Conservation (phyloP, 495 filamentous ascomycete species). For the Astrothelium subdiscretum region DNA sequence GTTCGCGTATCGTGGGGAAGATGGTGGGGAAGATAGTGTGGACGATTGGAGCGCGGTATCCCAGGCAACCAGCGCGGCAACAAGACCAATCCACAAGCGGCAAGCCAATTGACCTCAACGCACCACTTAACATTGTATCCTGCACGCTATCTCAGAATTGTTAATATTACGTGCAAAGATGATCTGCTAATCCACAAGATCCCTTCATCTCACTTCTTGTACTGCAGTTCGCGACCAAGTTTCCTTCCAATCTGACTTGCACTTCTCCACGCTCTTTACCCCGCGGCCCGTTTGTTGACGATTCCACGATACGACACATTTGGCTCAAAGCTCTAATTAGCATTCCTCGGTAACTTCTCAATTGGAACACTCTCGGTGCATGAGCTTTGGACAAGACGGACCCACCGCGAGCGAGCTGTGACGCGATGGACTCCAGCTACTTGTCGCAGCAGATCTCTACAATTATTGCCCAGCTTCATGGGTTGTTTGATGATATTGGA, state of each 20-base stretch:
- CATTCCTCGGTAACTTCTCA: not conserved
- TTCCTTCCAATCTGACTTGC: not conserved
- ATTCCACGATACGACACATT: not conserved
- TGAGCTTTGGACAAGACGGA: conserved; percentile 13
- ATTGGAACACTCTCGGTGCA: conserved; percentile 11
- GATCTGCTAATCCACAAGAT: not conserved
- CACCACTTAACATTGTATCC: not conserved
- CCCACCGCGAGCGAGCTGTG: conserved; percentile 13
- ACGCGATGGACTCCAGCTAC: conserved; percentile 75
- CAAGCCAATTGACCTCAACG: not conserved
- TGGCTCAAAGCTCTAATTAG: not conserved
- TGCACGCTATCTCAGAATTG: not conserved
- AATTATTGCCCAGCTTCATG: conserved; percentile 82
- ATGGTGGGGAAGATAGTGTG: too few species aligned
- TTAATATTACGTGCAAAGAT: not conserved
- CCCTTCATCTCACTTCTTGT: not conserved
- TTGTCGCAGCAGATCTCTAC: conserved; percentile 86
- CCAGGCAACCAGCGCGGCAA: not conserved
- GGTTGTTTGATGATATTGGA: conserved; percentile 92
- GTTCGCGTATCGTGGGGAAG: too few species aligned
- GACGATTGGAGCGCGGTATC: not conserved
- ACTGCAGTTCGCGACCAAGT: not conserved
- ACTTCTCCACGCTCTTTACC: not conserved
- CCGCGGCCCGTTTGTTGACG: not conserved
- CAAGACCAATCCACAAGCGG: not conserved